phyloP scores from a whole-genome alignment of 768 basidiomycete genomes.

The Tricholoma bakamatsutake region DNA sequence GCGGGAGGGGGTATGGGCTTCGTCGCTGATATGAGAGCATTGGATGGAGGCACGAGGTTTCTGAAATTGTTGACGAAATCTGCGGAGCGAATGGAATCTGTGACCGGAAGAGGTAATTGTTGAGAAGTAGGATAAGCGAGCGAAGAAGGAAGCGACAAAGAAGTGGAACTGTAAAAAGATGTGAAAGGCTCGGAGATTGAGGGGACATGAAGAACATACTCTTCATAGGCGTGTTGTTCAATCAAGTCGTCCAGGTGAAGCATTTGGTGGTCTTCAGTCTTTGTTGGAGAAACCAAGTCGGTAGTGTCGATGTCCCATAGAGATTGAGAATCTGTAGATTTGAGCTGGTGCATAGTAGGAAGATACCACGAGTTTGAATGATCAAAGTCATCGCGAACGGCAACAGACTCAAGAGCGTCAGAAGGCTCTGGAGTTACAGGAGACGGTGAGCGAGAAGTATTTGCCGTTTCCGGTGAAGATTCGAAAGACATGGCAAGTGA shows the following conservation, averaged over 20 bases:
- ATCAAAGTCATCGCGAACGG: conserved; percentile 44
- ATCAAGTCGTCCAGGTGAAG: conserved; percentile 69
- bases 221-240: conserved; percentile 69
- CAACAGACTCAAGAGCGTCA: conserved; percentile 44
- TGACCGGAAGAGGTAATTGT: conserved; percentile 20
- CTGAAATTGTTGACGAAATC: conserved; percentile 23
- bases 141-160: conserved; percentile 23
- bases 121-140: conserved; percentile 23
- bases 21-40: conserved; percentile 41
- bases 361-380: conserved; percentile 54
- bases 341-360: conserved; percentile 34
- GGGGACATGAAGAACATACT: conserved; percentile 40
- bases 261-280: conserved; percentile 49
- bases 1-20: conserved; percentile 67
- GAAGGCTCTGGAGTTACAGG: conserved; percentile 64
- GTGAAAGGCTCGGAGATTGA: conserved; percentile 8
- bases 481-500: conserved; percentile 43
- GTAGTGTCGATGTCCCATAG: conserved; percentile 39
- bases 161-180: conserved; percentile 26
- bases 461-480: conserved; percentile 48
- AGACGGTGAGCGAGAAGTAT: conserved; percentile 65
- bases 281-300: conserved; percentile 32
- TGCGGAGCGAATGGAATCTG: conserved; percentile 11
- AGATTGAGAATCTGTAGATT: conserved; percentile 30
- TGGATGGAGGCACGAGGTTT: conserved; percentile 26